Evolutionary conservation across 371 early-diverging fungal species (phyloP).

Genomic region (Thermomucor indicae-seudaticae): DNA sequence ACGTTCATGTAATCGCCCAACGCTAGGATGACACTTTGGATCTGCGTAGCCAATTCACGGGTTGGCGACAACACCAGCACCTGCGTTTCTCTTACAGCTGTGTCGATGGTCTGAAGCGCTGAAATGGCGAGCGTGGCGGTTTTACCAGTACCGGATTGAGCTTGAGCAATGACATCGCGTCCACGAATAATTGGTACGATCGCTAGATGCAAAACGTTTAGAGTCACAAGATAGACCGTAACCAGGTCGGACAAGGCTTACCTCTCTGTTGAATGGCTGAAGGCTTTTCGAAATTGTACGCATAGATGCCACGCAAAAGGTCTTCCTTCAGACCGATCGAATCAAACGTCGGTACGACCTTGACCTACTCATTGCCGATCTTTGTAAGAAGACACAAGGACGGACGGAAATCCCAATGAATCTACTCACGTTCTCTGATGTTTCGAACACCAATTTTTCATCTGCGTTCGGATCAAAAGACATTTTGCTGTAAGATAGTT

Average conservation of each 20-base stretch:
- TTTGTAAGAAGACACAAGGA: not conserved
- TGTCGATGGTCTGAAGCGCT: conserved; percentile 92
- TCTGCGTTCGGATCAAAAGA: conserved; percentile 48
- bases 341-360: conserved; percentile 88
- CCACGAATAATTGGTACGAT: conserved; percentile 92
- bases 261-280: conserved; percentile 97
- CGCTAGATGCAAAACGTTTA: conserved; percentile 40
- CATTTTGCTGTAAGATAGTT: conserved; percentile 14
- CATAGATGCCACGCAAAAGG: conserved; percentile 96
- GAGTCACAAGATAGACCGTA: not conserved
- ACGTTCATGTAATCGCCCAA: conserved; percentile 94
- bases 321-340: conserved; percentile 91
- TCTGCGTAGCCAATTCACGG: conserved; percentile 99
- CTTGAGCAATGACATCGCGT: conserved; percentile 98
- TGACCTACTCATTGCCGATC: too few relatives aligned
- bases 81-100: conserved; percentile 82
- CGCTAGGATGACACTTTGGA: conserved; percentile 89
- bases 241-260: conserved; percentile 6
- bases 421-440: conserved; percentile 57
- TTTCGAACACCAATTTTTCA: conserved; percentile 63
- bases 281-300: conserved; percentile 92
- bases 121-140: conserved; percentile 99
- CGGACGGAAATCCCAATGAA: not conserved
- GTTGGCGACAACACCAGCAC: conserved; percentile 98
- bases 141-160: conserved; percentile 99